A percentile compares a stretch with the other conserved stretches of the same genome.
Conservation (phyloP, 495 filamentous ascomycete genomes). For the Annulohypoxylon bovei region DNA sequence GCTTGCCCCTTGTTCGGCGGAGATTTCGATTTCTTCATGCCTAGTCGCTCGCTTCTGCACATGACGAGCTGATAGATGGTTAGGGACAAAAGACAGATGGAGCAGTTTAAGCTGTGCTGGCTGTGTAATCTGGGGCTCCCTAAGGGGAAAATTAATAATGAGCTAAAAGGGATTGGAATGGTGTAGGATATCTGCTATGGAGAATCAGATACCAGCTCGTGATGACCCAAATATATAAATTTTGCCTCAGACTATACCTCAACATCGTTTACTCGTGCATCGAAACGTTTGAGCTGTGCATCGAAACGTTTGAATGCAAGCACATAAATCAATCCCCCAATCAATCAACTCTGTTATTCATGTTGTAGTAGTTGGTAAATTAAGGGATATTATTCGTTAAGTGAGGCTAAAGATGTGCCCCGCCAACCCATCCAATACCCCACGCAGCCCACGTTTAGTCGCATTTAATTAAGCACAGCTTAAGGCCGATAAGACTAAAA, state of each 20-base stretch:
- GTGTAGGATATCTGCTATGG: conserved; percentile 29
- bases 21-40: conserved; percentile 21
- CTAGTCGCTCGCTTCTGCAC: conserved; percentile 35
- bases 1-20: conserved; percentile 34
- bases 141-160: conserved; percentile 27
- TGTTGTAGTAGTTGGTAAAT: not conserved
- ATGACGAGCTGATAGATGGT: conserved; percentile 32
- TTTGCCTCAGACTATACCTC: not conserved
- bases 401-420: not conserved
- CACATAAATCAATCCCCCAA: not conserved
- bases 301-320: not conserved
- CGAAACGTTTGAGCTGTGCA: not conserved
- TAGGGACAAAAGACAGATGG: conserved; percentile 24
- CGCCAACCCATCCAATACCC: not conserved
- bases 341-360: not conserved
- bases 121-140: conserved; percentile 21
- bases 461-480: conserved; percentile 5
- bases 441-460: conserved; percentile 9
- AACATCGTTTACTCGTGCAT: not conserved
- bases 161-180: conserved; percentile 27
- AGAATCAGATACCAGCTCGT: conserved; percentile 39
- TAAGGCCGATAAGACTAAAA: conserved; percentile 35
- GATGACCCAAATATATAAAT: conserved; percentile 25
- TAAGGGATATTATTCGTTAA: conserved; percentile 17
- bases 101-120: conserved; percentile 11